Base-by-base conservation (phyloP, 805 yeast genomes). In the Nakazawaea ishiwadae region DNA sequence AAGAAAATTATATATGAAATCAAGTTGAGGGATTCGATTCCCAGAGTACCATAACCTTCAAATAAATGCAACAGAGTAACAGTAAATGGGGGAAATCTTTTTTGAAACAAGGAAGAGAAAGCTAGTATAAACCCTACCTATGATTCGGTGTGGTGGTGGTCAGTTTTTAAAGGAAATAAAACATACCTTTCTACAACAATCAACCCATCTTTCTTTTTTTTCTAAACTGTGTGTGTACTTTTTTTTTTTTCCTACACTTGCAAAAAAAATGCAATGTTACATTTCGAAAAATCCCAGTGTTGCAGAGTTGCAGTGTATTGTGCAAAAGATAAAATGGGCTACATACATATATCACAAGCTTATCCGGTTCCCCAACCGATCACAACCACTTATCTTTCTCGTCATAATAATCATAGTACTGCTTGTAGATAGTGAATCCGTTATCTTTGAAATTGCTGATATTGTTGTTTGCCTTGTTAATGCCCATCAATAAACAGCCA, bases 391-490 rank as follows among this genome's bases (percentile, higher is more conserved):
- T 36, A 18, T 49, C 53, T 44, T 49, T 54, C 21, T 41, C 44
- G 15, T 51, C 60, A 41, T 48, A 55, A 30, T 30, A 28, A 4
- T 53, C 37, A 29, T 48, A 51, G 31, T 57, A 58, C 14, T 47
- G 51, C 37, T 46, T 41, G 33, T 42, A 47, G n/a, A 48, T 42
- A 16, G 45, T 44, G 33, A 57, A 57, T 6, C 63, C 63, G 34
- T 52, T 47, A 14, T 48, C 50, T 23, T 44, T 39, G 33, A 55
- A 48, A 23, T 42, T 42, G 20, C 33, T 33, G 28, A 42, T 37
- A 28, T 42, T 42, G 18, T 42, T 42, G 20, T 34, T 26, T 12
- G 35, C 15, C 32, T 42, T 42, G 31, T 34, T 30, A 3, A 42
- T 29, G 10, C 47, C 52, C 10, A 36, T 23, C 9, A 51, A 24